phyloP scores from a whole-genome alignment of 2,329 filamentous ascomycete genomes.

The Ciborinia camelliae region DNA sequence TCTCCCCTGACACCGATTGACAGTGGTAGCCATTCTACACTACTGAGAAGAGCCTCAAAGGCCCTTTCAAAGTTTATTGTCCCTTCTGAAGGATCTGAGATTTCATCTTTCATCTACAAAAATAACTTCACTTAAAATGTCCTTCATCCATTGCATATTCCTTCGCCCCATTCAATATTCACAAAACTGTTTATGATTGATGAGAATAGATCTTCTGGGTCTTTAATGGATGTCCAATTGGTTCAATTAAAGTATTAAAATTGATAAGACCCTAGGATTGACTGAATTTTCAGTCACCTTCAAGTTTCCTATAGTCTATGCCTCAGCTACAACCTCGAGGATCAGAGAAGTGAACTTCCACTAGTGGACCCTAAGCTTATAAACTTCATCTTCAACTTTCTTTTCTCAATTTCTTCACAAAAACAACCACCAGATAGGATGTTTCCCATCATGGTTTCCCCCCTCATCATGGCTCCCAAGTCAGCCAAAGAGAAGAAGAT shows the following conservation, averaged over 20 bases:
- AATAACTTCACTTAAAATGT: neutral
- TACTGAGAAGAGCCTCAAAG: neutral
- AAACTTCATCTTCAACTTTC: neutral
- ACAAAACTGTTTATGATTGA: neutral
- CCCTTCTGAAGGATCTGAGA: neutral
- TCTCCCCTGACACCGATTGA: neutral
- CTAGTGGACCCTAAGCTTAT: neutral
- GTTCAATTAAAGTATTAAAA: neutral
- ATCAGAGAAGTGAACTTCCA: neutral
- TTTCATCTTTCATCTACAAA: neutral
- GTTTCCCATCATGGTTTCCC: constrained; percentile 9
- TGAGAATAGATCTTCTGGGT: neutral
- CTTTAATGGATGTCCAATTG: neutral
- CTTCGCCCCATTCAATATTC: neutral
- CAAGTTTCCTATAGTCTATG: neutral
- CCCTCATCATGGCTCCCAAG: neutral
- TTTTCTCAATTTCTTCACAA: neutral
- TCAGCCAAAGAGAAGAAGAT: neutral
- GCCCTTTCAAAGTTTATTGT: neutral
- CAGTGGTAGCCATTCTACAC: too few species aligned
- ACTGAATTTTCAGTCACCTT: neutral
- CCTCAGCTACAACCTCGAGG: neutral
- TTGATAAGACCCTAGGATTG: neutral
- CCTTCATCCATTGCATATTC: neutral
- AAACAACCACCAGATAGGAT: neutral